phyloP scores from a whole-genome alignment of 2,329 filamentous ascomycete species.

The Blastomyces gilchristii region DNA sequence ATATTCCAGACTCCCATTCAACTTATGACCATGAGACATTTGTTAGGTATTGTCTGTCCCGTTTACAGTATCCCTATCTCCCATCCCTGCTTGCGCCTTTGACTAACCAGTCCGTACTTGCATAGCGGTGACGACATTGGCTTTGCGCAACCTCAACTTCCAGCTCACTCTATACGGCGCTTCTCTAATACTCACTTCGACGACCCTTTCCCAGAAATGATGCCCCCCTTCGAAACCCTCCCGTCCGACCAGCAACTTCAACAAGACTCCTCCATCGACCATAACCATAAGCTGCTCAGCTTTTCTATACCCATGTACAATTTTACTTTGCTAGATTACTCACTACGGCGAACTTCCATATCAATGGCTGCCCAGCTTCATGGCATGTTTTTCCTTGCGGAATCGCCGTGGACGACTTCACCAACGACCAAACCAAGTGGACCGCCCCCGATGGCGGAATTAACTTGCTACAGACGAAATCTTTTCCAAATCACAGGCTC shows the following conservation, averaged over 20 bases:
- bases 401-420: constrained; percentile 52
- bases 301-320: constrained; percentile 57
- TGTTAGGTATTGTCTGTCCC: constrained; percentile 42
- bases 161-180: constrained; percentile 37
- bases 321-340: constrained; percentile 51
- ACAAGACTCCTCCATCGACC: constrained; percentile 50
- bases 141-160: constrained; percentile 37
- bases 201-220: constrained; percentile 41
- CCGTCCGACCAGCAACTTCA: constrained; percentile 36
- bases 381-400: constrained; percentile 60
- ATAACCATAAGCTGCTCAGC: constrained; percentile 61
- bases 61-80: constrained; percentile 11
- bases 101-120: constrained; percentile 4
- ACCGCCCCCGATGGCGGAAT: constrained; percentile 51
- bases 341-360: constrained; percentile 45
- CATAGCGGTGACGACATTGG: constrained; percentile 43
- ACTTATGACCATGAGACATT: constrained; percentile 52
- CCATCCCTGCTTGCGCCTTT: constrained; percentile 15
- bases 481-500: constrained; percentile 92
- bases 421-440: constrained; percentile 43
- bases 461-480: constrained; percentile 93
- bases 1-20: constrained; percentile 48
- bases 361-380: constrained; percentile 53
- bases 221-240: constrained; percentile 34
- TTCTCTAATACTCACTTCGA: constrained; percentile 39